These are phyloP conservation scores for Malassezia sp. DNA, from an alignment of 1,284 basidiomycete species.

Conservation along the genomic window DNA sequence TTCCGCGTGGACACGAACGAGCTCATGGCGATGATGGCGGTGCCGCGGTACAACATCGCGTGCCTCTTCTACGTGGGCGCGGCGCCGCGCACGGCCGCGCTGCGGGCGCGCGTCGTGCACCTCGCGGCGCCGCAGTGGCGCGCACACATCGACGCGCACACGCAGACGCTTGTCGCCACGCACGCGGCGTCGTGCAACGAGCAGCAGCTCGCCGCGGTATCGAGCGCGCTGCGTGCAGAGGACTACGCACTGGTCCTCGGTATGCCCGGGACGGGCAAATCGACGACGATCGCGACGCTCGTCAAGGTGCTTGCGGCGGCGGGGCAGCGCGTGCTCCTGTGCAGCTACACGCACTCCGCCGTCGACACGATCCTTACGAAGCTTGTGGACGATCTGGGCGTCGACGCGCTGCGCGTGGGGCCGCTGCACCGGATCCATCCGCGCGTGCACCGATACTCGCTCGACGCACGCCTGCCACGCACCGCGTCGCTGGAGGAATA, in stretches of 20 bases:
- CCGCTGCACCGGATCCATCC: slow-evolving; percentile 72
- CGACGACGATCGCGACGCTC: slow-evolving; percentile 80
- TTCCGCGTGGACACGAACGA: slow-evolving; percentile 94
- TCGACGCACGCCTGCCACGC: slow-evolving; percentile 52
- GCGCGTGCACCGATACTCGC: slow-evolving; percentile 59
- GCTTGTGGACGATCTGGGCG: slow-evolving; percentile 23
- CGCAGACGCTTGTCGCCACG: slow-evolving; percentile 20
- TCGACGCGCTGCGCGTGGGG: slow-evolving; percentile 65
- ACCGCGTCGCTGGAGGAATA: slow-evolving; percentile 56
- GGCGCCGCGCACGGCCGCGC: not conserved
- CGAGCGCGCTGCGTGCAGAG: slow-evolving; percentile 62
- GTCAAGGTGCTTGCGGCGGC: slow-evolving; percentile 65
- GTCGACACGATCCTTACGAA: slow-evolving; percentile 90
- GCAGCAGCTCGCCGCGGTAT: slow-evolving; percentile 64
- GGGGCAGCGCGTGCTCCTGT: slow-evolving; percentile 77
- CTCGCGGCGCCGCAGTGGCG: slow-evolving; percentile 59
- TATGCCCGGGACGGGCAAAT: slow-evolving; percentile 98
- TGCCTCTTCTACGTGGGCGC: slow-evolving; percentile 66
- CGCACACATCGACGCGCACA: slow-evolving; percentile 24
- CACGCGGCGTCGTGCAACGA: slow-evolving; percentile 51
- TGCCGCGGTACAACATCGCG: slow-evolving; percentile 79
- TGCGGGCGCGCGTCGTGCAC: slow-evolving; percentile 63
- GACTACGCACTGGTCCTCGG: slow-evolving; percentile 89
- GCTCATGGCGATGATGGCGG: slow-evolving; percentile 68
- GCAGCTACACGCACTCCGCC: slow-evolving; percentile 91